phyloP scores from a whole-genome alignment of 805 yeast species.

The Cyberlindnera amylophila region DNA sequence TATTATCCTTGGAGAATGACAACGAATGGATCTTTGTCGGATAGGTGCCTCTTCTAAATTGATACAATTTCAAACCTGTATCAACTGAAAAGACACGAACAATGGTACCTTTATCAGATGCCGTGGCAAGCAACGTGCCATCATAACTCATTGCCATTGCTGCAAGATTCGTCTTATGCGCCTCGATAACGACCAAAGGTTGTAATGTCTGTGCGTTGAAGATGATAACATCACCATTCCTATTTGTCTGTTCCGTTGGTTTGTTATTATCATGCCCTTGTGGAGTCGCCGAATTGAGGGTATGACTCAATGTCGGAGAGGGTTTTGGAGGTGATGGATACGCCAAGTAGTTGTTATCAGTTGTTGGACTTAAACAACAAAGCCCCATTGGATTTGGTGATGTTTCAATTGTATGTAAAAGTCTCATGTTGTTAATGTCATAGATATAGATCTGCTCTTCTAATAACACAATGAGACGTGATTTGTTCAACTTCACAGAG shows the following conservation, averaged over 20 bases:
- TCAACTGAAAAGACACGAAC: slow-evolving; percentile 62
- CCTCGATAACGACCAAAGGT: slow-evolving; percentile 66
- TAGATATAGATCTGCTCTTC: slow-evolving; percentile 67
- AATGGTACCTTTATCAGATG: slow-evolving; percentile 76
- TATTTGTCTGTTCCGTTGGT: slow-evolving; percentile 7
- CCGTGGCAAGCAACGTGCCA: slow-evolving; percentile 66
- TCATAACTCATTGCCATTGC: slow-evolving; percentile 60
- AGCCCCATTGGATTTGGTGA: slow-evolving; percentile 49
- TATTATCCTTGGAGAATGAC: slow-evolving; percentile 67
- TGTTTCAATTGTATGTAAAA: slow-evolving; percentile 53
- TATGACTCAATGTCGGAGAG: slow-evolving; percentile 14
- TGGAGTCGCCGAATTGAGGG: background rate
- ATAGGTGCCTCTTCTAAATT: slow-evolving; percentile 79
- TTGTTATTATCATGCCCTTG: background rate
- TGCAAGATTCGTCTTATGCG: slow-evolving; percentile 68
- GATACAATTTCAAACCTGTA: slow-evolving; percentile 61
- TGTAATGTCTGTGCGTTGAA: slow-evolving; percentile 59
- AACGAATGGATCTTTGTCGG: slow-evolving; percentile 77
- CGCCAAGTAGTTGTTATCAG: slow-evolving; percentile 53
- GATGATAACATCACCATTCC: slow-evolving; percentile 64
- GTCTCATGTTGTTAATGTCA: slow-evolving; percentile 66
- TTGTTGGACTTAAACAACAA: slow-evolving; percentile 55
- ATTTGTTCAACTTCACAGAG: slow-evolving; percentile 61
- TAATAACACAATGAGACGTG: slow-evolving; percentile 57
- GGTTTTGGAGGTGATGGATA: slow-evolving; percentile 76